Conservation (phyloP, 768 basidiomycete species). For the Gloeopeniophorella convolvens region DNA sequence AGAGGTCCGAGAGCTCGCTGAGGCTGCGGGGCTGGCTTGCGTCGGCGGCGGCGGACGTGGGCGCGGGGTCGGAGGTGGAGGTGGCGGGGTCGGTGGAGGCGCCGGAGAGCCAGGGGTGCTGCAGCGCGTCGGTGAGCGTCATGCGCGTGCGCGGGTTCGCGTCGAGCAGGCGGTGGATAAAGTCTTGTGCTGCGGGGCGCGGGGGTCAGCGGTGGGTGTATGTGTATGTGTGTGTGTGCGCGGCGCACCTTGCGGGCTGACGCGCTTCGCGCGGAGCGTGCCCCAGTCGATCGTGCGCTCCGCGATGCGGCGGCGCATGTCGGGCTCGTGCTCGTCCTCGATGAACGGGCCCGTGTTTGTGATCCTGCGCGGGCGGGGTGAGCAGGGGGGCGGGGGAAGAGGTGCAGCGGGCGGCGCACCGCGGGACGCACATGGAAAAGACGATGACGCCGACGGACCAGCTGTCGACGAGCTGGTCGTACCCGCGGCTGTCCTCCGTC, state of each 20-base stretch:
- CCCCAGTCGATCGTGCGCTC: slow-evolving; percentile 15
- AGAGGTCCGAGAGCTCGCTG: slow-evolving; percentile 11
- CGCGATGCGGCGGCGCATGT: slow-evolving; percentile 13
- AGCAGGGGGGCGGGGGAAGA: not conserved
- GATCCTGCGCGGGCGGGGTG: not conserved
- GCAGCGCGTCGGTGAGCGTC: slow-evolving; percentile 58
- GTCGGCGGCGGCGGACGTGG: no score
- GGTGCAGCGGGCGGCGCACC: not conserved
- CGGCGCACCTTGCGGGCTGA: slow-evolving; percentile 44
- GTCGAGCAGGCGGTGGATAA: slow-evolving; percentile 61
- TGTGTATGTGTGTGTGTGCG: no score
- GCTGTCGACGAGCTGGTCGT: slow-evolving; percentile 86
- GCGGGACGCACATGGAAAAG: slow-evolving; percentile 67
- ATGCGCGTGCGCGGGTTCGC: slow-evolving; percentile 61
- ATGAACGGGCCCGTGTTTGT: not conserved
- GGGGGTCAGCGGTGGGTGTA: no score
- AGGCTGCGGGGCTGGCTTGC: no score
- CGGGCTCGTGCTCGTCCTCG: slow-evolving; percentile 6
- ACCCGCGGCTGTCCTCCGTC: slow-evolving; percentile 52
- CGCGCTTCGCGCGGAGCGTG: not conserved
- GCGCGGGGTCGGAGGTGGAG: not conserved
- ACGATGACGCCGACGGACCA: slow-evolving; percentile 97
- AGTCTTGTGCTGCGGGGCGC: slow-evolving; percentile 50
- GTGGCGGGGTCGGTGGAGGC: not conserved
- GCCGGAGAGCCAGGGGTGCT: slow-evolving; percentile 67